Evolutionary conservation across 2,329 filamentous ascomycete species (phyloP), one percentile per base, ranked within the genome.

Genomic region (Scolecobasidium constrictum): DNA sequence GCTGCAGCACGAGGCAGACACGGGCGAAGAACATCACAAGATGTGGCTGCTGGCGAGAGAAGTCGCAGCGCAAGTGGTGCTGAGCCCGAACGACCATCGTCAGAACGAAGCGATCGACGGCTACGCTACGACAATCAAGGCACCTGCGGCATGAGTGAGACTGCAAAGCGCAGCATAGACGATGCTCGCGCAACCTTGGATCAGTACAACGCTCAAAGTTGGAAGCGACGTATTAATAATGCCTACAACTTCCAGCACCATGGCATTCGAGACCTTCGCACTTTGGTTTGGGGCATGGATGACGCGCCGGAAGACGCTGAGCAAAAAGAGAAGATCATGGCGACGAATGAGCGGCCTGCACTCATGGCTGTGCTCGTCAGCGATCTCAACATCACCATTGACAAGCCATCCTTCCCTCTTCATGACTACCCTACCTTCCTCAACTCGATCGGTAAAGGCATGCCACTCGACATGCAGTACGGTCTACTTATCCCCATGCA

Each of bases 371-470:
- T 85, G 4, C 66, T 86, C 35, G 78, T 96, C 50, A 86, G 80
- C 47, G 90, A 98, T 57, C 68, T 98, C 22, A 82, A 90, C 49
- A 72, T 98, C 43, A 69, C 78, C 22, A 71, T 98, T 46, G 92
- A 96, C 61, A 95, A 94, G 58, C 92, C 92, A 1, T 90, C 85
- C 0, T 98, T 98, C 57, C 82, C 87, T 0, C 67, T 94, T 46
- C 71, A 77, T 3, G 80, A 94, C 11, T 77, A 90, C 43, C 84
- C 90, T 0, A 75, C 83, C 13, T 98, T 94, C 57, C 67, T 98
- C 19, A 75, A 95, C 56, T 77, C 78, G 38, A 81, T 96, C 45
- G 92, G 92, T n/a, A 98, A 98, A 64, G 92, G 92, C 1, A 93
- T 98, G 78, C 92, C 92, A 1, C 72, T 78, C 48, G 81, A 93